Percentiles rank a stretch among this genome's conserved stretches.
phyloP scores from a whole-genome alignment of 2,329 filamentous ascomycete genomes.

The Fusarium concolor region DNA sequence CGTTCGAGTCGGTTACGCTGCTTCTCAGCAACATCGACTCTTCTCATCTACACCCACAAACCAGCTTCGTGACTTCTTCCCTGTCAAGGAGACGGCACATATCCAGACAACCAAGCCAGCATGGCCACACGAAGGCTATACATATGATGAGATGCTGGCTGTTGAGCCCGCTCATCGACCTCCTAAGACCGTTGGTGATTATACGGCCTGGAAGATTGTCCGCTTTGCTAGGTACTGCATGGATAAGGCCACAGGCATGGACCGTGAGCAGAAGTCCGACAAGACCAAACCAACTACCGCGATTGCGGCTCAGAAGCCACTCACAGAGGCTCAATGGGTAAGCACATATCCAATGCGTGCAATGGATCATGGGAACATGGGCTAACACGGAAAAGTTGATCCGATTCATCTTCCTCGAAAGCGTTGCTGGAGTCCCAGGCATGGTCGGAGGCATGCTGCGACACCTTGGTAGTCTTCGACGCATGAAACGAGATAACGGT shows the following conservation, averaged over 20 bases:
- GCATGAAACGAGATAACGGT: conserved; percentile 92
- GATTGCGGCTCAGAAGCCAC: conserved; percentile 64
- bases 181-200: conserved; percentile 79
- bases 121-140: conserved; percentile 80
- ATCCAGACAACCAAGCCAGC: conserved; percentile 73
- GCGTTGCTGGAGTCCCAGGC: conserved; percentile 92
- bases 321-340: conserved; percentile 89
- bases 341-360: conserved; percentile 22
- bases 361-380: not conserved
- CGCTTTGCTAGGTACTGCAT: conserved; percentile 81
- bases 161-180: conserved; percentile 82
- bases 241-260: conserved; percentile 81
- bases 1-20: conserved; percentile 28
- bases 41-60: conserved; percentile 63
- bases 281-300: conserved; percentile 67
- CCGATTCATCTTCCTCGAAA: conserved; percentile 93
- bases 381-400: conserved; percentile 64
- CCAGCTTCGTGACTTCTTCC: conserved; percentile 71
- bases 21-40: conserved; percentile 36
- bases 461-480: conserved; percentile 84
- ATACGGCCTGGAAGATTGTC: conserved; percentile 80
- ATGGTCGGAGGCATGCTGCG: conserved; percentile 97
- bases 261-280: conserved; percentile 76
- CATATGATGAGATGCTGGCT: conserved; percentile 79
- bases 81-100: conserved; percentile 67